Base-by-base conservation (phyloP, 2,329 filamentous ascomycete species). In the Diaporthe australafricana region DNA sequence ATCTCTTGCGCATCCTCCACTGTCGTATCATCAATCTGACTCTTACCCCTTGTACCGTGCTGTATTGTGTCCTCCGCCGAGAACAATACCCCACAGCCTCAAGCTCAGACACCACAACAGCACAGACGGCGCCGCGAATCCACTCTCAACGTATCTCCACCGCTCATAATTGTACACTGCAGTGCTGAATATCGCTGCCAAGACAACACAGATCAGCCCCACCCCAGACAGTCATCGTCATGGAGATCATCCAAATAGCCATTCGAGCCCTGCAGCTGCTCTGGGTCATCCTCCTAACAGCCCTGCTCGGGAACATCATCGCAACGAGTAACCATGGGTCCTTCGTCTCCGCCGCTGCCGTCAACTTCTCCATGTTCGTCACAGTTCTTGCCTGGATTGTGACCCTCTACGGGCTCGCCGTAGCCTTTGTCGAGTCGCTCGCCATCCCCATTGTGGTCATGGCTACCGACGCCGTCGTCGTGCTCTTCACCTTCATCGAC, bases 301-400 rank as follows among this genome's bases (percentile, higher is more conserved):
- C 84, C 42, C 84, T 90, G 70, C 84, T 90, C 75, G 88, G 88
- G 77, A 90, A 90, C 75, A 85, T 89, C 77, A 88, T 90, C 72
- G 86, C 86, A 65, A 81, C 88, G 78, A 77, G 82, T 66, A 79
- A 84, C 76, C 85, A 84, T 67, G 79, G 83, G 25, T 77, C 77
- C 27, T 81, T 83, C 16, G 84, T 84, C 72, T 80, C 77, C 35
- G 78, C 80, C 73, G 81, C 85, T n/a, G 83, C 87, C 75, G 79
- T 90, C 80, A 90, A 90, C 83, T 90, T 89, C 79, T 85, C 89
- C 81, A 92, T 95, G 84, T 95, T 95, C 80, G 89, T 92, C 75
- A 85, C 89, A 45, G 87, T 88, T 0, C 85, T 93, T 74, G 87
- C 87, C 52, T 92, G 93, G 90, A 78, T 94, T 40, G 87, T 88